These are phyloP conservation scores for Bimuria novae-zelandiae DNA, from an alignment of 2,329 filamentous ascomycete genomes.

Conservation along the genomic window DNA sequence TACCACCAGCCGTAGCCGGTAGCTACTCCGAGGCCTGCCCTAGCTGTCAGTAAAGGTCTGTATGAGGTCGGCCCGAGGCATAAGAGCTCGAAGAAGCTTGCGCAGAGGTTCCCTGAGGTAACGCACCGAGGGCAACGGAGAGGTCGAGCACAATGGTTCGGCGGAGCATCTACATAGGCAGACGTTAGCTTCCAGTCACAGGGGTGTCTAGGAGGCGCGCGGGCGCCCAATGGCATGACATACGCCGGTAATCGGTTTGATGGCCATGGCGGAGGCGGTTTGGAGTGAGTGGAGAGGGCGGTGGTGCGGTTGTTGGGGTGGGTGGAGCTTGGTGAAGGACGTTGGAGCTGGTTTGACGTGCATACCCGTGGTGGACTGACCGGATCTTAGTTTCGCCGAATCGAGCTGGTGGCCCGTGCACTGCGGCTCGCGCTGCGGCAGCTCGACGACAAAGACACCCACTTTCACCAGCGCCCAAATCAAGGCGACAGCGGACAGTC, in stretches of 20 bases:
- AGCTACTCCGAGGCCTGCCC: slow-evolving; percentile 63
- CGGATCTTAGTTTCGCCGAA: too few relatives aligned
- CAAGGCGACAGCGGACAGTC: background rate
- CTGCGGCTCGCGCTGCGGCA: slow-evolving; percentile 24
- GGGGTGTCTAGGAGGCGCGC: slow-evolving; percentile 4
- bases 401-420: slow-evolving; percentile 9
- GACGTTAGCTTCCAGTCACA: slow-evolving; percentile 31
- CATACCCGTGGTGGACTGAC: slow-evolving; percentile 34
- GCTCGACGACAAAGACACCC: slow-evolving; percentile 22
- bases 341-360: slow-evolving; percentile 33
- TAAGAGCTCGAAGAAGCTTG: slow-evolving; percentile 1
- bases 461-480: too few relatives aligned
- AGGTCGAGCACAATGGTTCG: slow-evolving; percentile 69
- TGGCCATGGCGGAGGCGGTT: slow-evolving; percentile 43
- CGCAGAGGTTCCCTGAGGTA: background rate
- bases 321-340: slow-evolving; percentile 34
- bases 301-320: slow-evolving; percentile 28
- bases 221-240: slow-evolving; percentile 42
- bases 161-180: slow-evolving; percentile 63
- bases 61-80: slow-evolving; percentile 11
- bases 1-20: slow-evolving; percentile 72
- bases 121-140: slow-evolving; percentile 68
- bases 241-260: slow-evolving; percentile 59
- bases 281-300: slow-evolving; percentile 34
- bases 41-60: slow-evolving; percentile 29